Evolutionary conservation across 2,329 filamentous ascomycete species (phyloP), one percentile per base, ranked within the genome.

Genomic region (Beauveria sp.): DNA sequence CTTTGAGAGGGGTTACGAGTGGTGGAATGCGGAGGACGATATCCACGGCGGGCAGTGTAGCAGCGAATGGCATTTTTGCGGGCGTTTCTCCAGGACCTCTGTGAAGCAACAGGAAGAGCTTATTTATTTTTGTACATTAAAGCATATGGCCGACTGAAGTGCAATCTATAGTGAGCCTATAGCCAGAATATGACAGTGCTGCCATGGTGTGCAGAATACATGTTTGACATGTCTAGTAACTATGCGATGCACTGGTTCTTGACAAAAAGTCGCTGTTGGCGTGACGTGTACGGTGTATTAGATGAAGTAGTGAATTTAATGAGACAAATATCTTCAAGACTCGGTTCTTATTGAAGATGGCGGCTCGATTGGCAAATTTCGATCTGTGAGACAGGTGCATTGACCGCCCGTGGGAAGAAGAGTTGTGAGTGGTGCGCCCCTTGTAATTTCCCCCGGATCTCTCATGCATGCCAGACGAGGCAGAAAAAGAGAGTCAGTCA

Each of bases 391-490:
- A 56, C 42, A 43, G 16, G 53, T 26, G 53, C 53, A 40, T 46
- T 42, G 53, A 26, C 53, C 53, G 53, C 24, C 51, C 20, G 34
- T 46, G 42, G 42, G 26, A 34, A n/a, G 26, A 42, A 46, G 42
- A 22, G 53, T 20, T 26, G 40, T 31, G 49, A 38, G 34, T 38
- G 34, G 34, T 38, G 49, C 24, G 42, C 53, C 53, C 53, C 53
- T 53, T 56, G 46, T 56, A 49, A 58, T 58, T 49, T 58, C 55
- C 55, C 55, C 31, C 20, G 43, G 28, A 49, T 28, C 38, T 58
- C 28, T 58, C 28, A 45, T 58, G 55, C 55, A 49, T 58, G 26
- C 52, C 40, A 58, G 55, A 49, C 54, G 42, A 24, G 3, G 22
- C 22, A 24, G 22, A 57, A 49, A 57, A 45, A 26, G 45, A 58